These are phyloP conservation scores for Aspergillus kassunensis DNA, from an alignment of 495 filamentous ascomycete species.

Conservation along the genomic window DNA sequence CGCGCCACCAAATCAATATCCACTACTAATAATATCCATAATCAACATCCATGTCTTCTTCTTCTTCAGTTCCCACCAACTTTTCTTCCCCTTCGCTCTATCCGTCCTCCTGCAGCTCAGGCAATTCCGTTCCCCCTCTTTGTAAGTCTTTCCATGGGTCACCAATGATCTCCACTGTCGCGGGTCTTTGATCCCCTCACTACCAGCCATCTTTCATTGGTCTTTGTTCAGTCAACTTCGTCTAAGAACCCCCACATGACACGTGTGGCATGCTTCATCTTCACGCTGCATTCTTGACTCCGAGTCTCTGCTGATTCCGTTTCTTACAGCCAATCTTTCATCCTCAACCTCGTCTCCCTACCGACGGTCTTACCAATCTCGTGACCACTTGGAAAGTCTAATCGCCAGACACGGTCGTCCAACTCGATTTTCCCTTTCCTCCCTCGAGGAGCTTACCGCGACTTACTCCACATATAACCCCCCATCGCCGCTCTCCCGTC, in stretches of 20 bases:
- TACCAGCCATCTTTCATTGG: not conserved
- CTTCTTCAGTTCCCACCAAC: constrained; percentile 25
- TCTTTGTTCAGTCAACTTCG: too few relatives aligned
- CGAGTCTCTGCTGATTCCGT: constrained; percentile 51
- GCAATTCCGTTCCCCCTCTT: constrained; percentile 14
- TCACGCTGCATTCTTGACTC: constrained; percentile 26
- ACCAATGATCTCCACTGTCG: not conserved
- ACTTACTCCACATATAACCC: constrained; percentile 60
- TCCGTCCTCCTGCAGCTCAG: constrained; percentile 34
- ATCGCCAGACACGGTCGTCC: constrained; percentile 44
- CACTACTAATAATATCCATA: constrained; percentile 8
- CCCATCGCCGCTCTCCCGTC: constrained; percentile 27
- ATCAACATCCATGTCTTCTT: constrained; percentile 19
- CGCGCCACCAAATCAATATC: not conserved
- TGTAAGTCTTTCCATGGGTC: constrained; percentile 23
- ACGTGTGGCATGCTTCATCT: constrained; percentile 40
- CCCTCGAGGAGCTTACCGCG: constrained; percentile 67
- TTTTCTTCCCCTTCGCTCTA: constrained; percentile 33
- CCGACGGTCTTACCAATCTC: constrained; percentile 61
- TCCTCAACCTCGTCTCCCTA: constrained; percentile 37
- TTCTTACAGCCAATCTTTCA: constrained; percentile 60
- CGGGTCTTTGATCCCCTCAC: not conserved
- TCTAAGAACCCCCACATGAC: constrained; percentile 27
- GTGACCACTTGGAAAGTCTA: constrained; percentile 68
- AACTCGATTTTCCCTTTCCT: constrained; percentile 64